Percentiles rank a stretch among this genome's conserved stretches.
Evolutionary conservation across 2,329 filamentous ascomycete genomes (phyloP).

Genomic region (Cladosporium colombiae): DNA sequence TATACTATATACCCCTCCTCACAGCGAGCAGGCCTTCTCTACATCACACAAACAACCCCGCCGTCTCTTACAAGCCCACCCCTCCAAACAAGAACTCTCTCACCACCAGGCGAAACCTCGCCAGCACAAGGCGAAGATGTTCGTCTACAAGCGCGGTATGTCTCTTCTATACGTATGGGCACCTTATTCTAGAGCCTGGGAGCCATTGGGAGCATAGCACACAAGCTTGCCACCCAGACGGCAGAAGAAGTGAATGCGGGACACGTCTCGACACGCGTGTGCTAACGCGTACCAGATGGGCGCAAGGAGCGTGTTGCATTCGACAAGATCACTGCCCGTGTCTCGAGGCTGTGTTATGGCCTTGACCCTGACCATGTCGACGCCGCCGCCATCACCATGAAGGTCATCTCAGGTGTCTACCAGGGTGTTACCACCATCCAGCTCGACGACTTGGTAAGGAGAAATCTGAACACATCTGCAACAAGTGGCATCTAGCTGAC

Average conservation of each 20-base stretch:
- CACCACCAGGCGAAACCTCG: constrained; percentile 20
- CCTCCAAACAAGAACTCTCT: constrained; percentile 7
- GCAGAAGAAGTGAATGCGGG: not conserved
- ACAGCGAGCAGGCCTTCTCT: not conserved
- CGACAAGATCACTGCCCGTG: constrained; percentile 99
- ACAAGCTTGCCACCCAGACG: not conserved
- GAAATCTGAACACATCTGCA: not conserved
- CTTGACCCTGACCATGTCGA: constrained; percentile 95
- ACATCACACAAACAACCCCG: constrained; percentile 3
- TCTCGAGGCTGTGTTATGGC: constrained; percentile 95
- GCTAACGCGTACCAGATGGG: constrained; percentile 67
- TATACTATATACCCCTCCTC: constrained; percentile 5
- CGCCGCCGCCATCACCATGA: constrained; percentile 96
- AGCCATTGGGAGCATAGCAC: not conserved
- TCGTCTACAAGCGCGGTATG: constrained; percentile 64
- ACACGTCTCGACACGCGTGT: constrained; percentile 3
- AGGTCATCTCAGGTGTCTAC: constrained; percentile 99
- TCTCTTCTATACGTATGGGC: constrained; percentile 16
- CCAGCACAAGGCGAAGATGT: constrained; percentile 49
- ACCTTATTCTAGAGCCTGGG: not conserved
- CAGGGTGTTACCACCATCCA: constrained; percentile 96
- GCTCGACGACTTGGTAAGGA: constrained; percentile 88
- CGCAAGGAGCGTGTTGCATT: constrained; percentile 99
- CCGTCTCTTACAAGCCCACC: constrained; percentile 1
- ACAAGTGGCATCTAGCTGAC: not conserved